Conservation (phyloP, 2,329 filamentous ascomycete genomes). For the Blastomyces emzantsi region DNA sequence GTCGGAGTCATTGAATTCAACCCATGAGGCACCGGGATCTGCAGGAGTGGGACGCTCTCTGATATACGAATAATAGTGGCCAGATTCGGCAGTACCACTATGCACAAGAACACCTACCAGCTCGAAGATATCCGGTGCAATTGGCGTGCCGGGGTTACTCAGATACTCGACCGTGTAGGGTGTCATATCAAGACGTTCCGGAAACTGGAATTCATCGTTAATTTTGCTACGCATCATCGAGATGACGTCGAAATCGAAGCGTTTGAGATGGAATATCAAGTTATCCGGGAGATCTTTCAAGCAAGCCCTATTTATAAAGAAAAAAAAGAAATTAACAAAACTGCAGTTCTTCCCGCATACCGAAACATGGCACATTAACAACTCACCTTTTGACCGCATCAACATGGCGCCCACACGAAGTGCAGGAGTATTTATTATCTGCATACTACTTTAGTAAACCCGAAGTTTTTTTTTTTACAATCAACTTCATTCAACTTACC, state of each 20-base stretch:
- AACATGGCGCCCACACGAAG: conserved; percentile 77
- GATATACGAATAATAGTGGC: conserved; percentile 96
- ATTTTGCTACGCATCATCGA: conserved; percentile 81
- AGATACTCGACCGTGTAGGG: conserved; percentile 84
- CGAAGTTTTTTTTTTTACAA: too few relatives aligned
- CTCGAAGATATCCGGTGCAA: conserved; percentile 70
- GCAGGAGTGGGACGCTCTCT: conserved; percentile 59
- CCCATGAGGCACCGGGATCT: conserved; percentile 52
- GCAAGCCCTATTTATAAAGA: conserved; percentile 55
- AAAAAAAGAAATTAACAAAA: neutral
- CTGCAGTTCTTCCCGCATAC: neutral
- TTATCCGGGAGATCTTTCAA: conserved; percentile 89
- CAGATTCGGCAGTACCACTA: conserved; percentile 82
- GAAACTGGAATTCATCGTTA: conserved; percentile 90
- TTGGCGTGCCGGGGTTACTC: conserved; percentile 49
- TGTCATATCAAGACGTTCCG: conserved; percentile 71
- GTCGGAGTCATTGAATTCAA: conserved; percentile 89
- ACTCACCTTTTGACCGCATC: conserved; percentile 77
- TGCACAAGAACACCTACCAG: conserved; percentile 94
- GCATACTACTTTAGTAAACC: conserved; percentile 20
- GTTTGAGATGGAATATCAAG: conserved; percentile 82
- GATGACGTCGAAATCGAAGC: conserved; percentile 45
- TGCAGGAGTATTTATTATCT: conserved; percentile 98
- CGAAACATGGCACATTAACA: neutral
- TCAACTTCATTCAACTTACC: conserved; percentile 37